Conservation (phyloP, 441 rosid species). For the Erysimum cheiri region DNA sequence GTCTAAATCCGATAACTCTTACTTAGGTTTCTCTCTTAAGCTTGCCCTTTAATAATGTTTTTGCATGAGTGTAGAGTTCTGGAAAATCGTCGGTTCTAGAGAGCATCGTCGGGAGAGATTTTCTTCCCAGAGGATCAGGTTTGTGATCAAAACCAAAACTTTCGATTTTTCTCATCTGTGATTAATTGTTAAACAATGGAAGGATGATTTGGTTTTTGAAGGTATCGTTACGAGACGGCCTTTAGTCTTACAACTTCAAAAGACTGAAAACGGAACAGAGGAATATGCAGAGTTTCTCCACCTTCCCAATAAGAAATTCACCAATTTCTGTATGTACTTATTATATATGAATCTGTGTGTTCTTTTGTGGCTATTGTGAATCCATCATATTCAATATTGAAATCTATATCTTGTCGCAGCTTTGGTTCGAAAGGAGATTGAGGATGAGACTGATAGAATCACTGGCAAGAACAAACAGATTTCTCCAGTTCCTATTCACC, state of each 20-base stretch:
- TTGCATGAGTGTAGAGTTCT: slow-evolving; percentile 61
- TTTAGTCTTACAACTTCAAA: slow-evolving; percentile 81
- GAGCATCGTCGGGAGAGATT: slow-evolving; percentile 87
- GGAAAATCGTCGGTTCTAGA: slow-evolving; percentile 94
- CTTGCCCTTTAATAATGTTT: background rate
- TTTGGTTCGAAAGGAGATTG: slow-evolving; percentile 77
- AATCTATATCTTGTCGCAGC: slow-evolving; percentile 49
- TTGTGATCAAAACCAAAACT: background rate
- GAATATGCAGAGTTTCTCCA: slow-evolving; percentile 88
- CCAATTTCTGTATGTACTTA: slow-evolving; percentile 60
- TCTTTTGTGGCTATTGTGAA: background rate
- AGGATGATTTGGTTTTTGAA: slow-evolving; percentile 20
- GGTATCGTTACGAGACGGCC: slow-evolving; percentile 91
- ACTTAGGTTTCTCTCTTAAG: slow-evolving; percentile 7
- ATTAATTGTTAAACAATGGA: background rate
- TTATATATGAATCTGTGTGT: slow-evolving; percentile 1
- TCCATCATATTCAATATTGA: background rate
- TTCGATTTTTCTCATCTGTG: background rate
- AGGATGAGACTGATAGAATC: slow-evolving; percentile 82
- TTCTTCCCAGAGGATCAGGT: slow-evolving; percentile 93
- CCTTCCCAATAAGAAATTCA: slow-evolving; percentile 58
- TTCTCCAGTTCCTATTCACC: slow-evolving; percentile 82
- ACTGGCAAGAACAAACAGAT: slow-evolving; percentile 82
- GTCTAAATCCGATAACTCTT: background rate
- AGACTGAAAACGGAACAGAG: slow-evolving; percentile 56